These are phyloP conservation scores for Tolypocladium amazonense DNA, from an alignment of 2,329 filamentous ascomycete genomes.

Conservation along the genomic window DNA sequence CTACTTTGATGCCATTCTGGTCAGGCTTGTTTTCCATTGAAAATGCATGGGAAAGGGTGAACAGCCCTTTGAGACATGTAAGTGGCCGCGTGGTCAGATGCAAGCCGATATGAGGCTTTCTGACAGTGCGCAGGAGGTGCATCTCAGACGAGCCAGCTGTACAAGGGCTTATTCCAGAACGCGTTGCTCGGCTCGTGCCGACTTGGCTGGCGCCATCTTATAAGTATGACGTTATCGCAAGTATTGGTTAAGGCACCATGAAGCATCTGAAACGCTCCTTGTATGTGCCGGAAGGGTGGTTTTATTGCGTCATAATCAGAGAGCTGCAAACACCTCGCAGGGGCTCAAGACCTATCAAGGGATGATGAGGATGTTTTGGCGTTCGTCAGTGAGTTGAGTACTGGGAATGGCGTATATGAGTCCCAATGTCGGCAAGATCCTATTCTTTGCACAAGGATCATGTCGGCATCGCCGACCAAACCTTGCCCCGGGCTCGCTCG, in stretches of 20 bases:
- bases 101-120: background rate
- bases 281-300: no score
- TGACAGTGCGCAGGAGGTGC: background rate
- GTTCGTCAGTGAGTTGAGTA: no score
- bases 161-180: background rate
- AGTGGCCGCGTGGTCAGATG: background rate
- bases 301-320: no score
- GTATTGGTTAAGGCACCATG: no score
- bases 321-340: no score
- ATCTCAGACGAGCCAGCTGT: background rate
- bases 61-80: background rate
- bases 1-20: background rate
- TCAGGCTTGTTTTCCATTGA: background rate
- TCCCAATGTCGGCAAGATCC: background rate
- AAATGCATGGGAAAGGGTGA: background rate
- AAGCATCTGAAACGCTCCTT: no score
- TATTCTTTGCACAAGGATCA: background rate
- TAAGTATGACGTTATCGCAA: background rate
- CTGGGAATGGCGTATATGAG: background rate
- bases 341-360: no score
- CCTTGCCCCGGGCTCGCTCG: background rate
- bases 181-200: background rate
- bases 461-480: background rate
- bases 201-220: background rate
- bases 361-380: no score